Base-by-base conservation (phyloP, 2,329 filamentous ascomycete genomes). In the Trichoderma semiorbis region DNA sequence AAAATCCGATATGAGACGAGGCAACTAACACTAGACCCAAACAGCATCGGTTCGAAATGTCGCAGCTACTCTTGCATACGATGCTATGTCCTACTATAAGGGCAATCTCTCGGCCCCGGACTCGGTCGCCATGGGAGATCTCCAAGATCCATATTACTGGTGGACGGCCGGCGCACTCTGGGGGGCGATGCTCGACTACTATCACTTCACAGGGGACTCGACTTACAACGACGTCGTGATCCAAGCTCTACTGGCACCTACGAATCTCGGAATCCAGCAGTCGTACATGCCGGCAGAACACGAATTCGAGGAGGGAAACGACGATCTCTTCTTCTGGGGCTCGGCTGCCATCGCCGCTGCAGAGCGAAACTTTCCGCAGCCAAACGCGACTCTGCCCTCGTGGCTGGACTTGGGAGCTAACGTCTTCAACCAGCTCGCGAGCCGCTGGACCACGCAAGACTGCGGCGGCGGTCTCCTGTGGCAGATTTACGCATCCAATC, bases 401-500 rank as follows among this genome's bases (percentile, higher is more conserved):
- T 94, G 91, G 89, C 83, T 93, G 21, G 83, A 91, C 28, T 85
- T 96, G 30, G 88, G 88, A 8, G 85, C 87, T 75, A 93, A 92
- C 74, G 88, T 93, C 36, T 96, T 93, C 85, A 90, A 94, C 79
- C 86, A 87, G 57, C 91, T 94, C 77, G 86, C 85, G 6, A 80
- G 80, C 26, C 88, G 93, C 60, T 96, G 93, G 93, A 90, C 95
- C 78, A 85, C 83, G 0, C 82, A 84, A 0, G 81, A 83, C 50
- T 97, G 93, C 77, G 85, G 85, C 30, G 93, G 93, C 73, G 94
- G 93, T 5, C 82, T 96, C 61, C 85, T 89, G 71, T 95, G 93
- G 93, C 93, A 97, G 83, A 94, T 97, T 75, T 95, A 91, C 79
- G 83, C 87, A 1, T 88, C 87, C 76, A 95, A 97, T 78, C 83